A percentile compares a stretch with the other conserved stretches of the same genome.
Evolutionary conservation across 805 yeast species (phyloP).

Genomic region (Yarrowia sp.): DNA sequence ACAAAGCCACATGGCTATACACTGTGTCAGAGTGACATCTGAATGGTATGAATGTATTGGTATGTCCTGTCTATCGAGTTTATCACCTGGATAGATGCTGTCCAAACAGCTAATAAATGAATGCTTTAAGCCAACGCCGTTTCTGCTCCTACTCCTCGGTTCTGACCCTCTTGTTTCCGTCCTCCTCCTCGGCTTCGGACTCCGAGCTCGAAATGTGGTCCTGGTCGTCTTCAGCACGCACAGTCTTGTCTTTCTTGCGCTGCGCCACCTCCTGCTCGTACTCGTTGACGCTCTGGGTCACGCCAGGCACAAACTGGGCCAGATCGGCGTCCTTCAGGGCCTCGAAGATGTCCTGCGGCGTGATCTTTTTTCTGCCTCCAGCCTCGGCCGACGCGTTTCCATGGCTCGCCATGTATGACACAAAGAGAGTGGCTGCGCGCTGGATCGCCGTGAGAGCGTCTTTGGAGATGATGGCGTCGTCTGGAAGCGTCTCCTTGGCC

Average conservation of each 20-base stretch:
- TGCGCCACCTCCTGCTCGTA: conserved; percentile 10
- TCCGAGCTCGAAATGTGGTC: conserved; percentile 12
- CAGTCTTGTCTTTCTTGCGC: conserved; percentile 12
- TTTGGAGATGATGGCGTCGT: conserved; percentile 17
- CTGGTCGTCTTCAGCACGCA: background rate
- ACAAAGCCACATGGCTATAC: too few species aligned
- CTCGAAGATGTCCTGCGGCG: conserved; percentile 1
- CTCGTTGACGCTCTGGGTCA: conserved; percentile 16
- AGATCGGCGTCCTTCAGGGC: conserved; percentile 19
- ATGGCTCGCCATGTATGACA: conserved; percentile 7
- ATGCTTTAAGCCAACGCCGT: too few species aligned
- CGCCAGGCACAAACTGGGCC: conserved; percentile 14
- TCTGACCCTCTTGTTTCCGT: background rate
- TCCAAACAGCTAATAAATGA: too few species aligned
- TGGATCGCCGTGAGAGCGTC: conserved; percentile 25
- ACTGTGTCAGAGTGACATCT: too few species aligned
- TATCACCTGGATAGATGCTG: too few species aligned
- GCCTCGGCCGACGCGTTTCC: conserved; percentile 19
- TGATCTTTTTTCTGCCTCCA: conserved; percentile 19
- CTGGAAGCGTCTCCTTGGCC: conserved; percentile 19
- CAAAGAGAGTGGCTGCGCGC: conserved; percentile 19
- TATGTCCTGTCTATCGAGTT: too few species aligned
- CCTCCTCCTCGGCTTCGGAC: conserved; percentile 13
- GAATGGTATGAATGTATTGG: too few species aligned
- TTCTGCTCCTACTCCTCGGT: background rate